phyloP scores from a whole-genome alignment of 805 yeast genomes.

The Monosporozyma siamensis region DNA sequence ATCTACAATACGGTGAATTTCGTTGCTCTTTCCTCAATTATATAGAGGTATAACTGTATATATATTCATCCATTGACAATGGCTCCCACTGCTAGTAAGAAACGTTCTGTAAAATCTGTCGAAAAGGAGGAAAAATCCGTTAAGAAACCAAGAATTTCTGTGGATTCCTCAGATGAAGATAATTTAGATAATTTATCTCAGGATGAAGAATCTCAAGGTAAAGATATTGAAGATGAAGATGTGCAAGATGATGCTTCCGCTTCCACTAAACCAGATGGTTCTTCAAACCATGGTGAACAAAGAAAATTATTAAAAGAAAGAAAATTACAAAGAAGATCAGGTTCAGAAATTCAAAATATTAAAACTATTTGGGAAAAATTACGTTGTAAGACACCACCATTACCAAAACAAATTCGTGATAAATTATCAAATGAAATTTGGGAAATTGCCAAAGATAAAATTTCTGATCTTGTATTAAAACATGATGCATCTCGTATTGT shows the following conservation, averaged over 20 bases:
- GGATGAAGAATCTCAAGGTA: conserved; percentile 3
- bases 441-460: conserved; percentile 67
- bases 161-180: conserved; percentile 29
- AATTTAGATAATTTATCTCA: conserved; percentile 6
- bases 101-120: conserved; percentile 6
- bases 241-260: conserved; percentile 26
- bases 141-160: conserved; percentile 28
- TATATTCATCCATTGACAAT: conserved; percentile 6
- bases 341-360: conserved; percentile 73
- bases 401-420: conserved; percentile 67
- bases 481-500: conserved; percentile 96
- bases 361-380: conserved; percentile 85
- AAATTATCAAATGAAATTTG: conserved; percentile 77
- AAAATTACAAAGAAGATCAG: conserved; percentile 81
- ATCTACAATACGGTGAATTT: too few relatives aligned
- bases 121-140: conserved; percentile 13
- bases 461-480: conserved; percentile 79
- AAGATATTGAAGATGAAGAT: conserved; percentile 20
- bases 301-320: conserved; percentile 69
- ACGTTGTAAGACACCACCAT: conserved; percentile 74
- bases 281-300: conserved; percentile 67
- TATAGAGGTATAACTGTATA: too few relatives aligned
- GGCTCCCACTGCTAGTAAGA: conserved; percentile 16
- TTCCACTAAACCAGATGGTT: conserved; percentile 23
- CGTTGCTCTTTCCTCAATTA: too few relatives aligned